A percentile compares a stretch with the other conserved stretches of the same genome.
phyloP scores from a whole-genome alignment of 257 asterid genomes.

The Gentiana dahurica region DNA sequence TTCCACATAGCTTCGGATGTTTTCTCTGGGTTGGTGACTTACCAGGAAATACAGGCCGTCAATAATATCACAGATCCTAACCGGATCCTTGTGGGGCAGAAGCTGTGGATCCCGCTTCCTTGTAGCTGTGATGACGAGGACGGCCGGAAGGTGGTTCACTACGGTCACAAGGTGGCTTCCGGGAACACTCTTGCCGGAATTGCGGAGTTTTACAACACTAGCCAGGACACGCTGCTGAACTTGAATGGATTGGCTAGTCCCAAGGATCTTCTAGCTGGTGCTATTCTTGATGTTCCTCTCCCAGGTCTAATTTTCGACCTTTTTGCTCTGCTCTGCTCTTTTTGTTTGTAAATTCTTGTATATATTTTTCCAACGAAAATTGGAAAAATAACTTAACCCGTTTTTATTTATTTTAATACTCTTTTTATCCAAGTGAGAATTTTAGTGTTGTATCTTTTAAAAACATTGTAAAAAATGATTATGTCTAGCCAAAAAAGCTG shows the following conservation, averaged over 20 bases:
- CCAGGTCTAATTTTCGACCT: constrained; percentile 19
- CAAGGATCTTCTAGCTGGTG: constrained; percentile 29
- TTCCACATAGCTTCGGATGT: constrained; percentile 54
- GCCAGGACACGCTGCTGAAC: constrained; percentile 31
- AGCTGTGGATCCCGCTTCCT: constrained; percentile 63
- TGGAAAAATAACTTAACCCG: too few relatives aligned
- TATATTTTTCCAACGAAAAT: too few relatives aligned
- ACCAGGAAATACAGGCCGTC: constrained; percentile 36
- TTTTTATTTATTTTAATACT: too few relatives aligned
- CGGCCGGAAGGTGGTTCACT: constrained; percentile 61
- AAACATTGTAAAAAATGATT: too few relatives aligned
- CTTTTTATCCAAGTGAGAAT: too few relatives aligned
- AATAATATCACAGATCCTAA: constrained; percentile 28
- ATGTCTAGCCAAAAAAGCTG: too few relatives aligned
- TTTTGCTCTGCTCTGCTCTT: not conserved
- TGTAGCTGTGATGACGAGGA: constrained; percentile 72
- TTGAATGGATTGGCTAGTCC: constrained; percentile 43
- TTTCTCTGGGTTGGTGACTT: constrained; percentile 34
- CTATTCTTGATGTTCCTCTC: constrained; percentile 72
- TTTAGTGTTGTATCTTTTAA: too few relatives aligned
- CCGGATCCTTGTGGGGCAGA: constrained; percentile 30
- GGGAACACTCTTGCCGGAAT: constrained; percentile 45
- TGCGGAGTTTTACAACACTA: constrained; percentile 37
- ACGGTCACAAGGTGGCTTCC: constrained; percentile 45
- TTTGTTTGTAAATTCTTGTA: not conserved